phyloP scores from a whole-genome alignment of 441 rosid species.

The Mallotus japonicus region DNA sequence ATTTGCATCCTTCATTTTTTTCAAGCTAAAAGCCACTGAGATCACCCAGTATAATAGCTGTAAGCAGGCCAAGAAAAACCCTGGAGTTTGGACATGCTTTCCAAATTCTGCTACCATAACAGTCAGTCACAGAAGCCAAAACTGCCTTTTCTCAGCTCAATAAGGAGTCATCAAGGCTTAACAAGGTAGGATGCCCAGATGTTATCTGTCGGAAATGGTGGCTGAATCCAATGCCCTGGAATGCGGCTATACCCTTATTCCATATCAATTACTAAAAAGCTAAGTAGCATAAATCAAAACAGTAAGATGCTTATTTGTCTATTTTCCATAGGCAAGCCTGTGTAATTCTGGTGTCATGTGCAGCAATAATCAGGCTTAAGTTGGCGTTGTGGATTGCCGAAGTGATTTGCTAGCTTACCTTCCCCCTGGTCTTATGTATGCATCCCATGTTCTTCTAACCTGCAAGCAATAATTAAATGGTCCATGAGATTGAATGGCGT shows the following conservation, averaged over 20 bases:
- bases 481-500: not conserved
- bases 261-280: slow-evolving; percentile 1
- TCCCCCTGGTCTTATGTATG: slow-evolving; percentile 75
- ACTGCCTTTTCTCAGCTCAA: no score
- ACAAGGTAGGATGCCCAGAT: slow-evolving; percentile 78
- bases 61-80: not conserved
- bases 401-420: slow-evolving; percentile 41
- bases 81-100: not conserved
- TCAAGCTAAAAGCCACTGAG: no score
- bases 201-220: slow-evolving; percentile 70
- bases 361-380: not conserved
- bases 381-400: not conserved
- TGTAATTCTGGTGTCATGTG: not conserved
- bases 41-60: not conserved
- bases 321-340: not conserved
- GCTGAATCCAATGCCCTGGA: slow-evolving; percentile 83
- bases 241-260: slow-evolving; percentile 54
- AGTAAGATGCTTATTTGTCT: not conserved
- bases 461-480: slow-evolving; percentile 31
- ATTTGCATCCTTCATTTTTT: no score
- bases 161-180: slow-evolving; percentile 34
- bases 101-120: not conserved
- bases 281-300: not conserved
- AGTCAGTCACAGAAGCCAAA: not conserved
- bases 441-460: slow-evolving; percentile 96